A percentile compares a stretch with the other conserved stretches of the same genome.
These are phyloP conservation scores for Castanea crenata DNA, from an alignment of 306 rosid species.

Conservation along the genomic window DNA sequence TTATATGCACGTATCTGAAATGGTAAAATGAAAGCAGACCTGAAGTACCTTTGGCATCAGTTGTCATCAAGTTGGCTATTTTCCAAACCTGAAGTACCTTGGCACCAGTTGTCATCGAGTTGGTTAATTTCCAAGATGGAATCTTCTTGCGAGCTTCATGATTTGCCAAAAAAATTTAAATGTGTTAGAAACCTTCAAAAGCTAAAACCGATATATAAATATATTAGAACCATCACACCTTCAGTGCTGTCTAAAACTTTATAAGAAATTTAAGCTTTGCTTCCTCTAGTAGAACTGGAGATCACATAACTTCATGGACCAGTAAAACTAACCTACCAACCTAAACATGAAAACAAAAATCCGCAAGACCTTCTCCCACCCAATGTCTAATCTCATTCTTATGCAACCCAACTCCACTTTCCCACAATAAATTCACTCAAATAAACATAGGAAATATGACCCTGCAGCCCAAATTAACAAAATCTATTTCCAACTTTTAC, in stretches of 20 bases:
- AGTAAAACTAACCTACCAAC: neutral
- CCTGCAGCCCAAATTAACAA: neutral
- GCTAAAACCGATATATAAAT: neutral
- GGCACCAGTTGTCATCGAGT: constrained; percentile 63
- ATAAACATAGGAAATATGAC: neutral
- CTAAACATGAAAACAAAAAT: neutral
- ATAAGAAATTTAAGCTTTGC: neutral
- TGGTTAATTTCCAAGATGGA: constrained; percentile 84
- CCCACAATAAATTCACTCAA: neutral
- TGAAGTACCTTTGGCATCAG: too few relatives aligned
- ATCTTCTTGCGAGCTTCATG: constrained; percentile 91
- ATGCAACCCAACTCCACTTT: neutral
- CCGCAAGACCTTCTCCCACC: neutral
- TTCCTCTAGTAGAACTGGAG: neutral
- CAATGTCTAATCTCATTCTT: neutral
- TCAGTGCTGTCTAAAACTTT: constrained; percentile 15
- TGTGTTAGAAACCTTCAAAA: constrained; percentile 74
- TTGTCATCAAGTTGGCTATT: too few relatives aligned
- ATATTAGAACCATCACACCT: constrained; percentile 12
- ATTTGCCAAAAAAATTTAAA: constrained; percentile 83
- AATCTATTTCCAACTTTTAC: neutral
- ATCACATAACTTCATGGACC: neutral
- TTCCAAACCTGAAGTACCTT: too few relatives aligned
- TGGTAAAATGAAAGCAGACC: too few relatives aligned
- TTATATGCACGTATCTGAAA: too few relatives aligned